phyloP scores from a whole-genome alignment of 2,329 filamentous ascomycete species.

The Arthrocladium fulminans region DNA sequence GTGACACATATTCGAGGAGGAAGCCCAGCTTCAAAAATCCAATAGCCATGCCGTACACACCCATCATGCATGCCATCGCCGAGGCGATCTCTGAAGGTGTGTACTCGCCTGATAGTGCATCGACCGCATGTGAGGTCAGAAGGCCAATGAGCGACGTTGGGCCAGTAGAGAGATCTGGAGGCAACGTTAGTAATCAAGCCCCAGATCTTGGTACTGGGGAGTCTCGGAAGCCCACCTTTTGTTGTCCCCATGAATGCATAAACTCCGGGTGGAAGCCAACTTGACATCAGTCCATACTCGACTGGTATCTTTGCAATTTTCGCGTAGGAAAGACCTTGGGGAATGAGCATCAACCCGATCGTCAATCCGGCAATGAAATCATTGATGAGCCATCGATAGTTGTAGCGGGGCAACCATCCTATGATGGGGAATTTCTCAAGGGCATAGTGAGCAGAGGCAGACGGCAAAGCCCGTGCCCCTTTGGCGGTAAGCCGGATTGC shows the following conservation, averaged over 20 bases:
- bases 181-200: conserved; percentile 7
- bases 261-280: conserved; percentile 50
- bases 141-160: conserved; percentile 58
- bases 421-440: conserved; percentile 54
- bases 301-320: conserved; percentile 55
- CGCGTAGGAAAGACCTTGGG: conserved; percentile 54
- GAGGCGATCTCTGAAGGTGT: conserved; percentile 49
- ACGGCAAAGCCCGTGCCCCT: conserved; percentile 38
- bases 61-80: conserved; percentile 55
- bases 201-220: not conserved
- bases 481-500: conserved; percentile 17
- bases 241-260: conserved; percentile 55
- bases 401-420: conserved; percentile 55
- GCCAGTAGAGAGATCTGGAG: conserved; percentile 49
- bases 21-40: conserved; percentile 57
- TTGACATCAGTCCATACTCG: conserved; percentile 52
- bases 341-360: conserved; percentile 52
- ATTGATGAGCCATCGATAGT: conserved; percentile 52
- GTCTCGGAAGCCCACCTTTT: conserved; percentile 39
- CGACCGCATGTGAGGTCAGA: conserved; percentile 53
- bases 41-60: conserved; percentile 50
- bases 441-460: conserved; percentile 47
- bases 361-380: conserved; percentile 55
- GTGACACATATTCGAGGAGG: conserved; percentile 57
- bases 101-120: conserved; percentile 45